Base-by-base conservation (phyloP, 805 yeast genomes). In the Spathaspora gorwiae region DNA sequence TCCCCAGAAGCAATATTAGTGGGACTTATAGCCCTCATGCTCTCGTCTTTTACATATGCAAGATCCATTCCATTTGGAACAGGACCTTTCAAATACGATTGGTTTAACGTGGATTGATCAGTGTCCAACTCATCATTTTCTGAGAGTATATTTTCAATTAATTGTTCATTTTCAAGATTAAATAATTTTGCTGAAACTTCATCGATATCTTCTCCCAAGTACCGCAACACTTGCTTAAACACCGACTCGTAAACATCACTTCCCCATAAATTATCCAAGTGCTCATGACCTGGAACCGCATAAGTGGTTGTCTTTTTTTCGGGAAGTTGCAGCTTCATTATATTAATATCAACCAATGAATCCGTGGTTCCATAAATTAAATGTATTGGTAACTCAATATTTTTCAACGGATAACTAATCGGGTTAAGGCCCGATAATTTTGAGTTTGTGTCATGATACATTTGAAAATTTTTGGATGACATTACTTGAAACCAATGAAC, bases 401-500 rank as follows among this genome's bases (percentile, higher is more conserved):
- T 66, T 43, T 62, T 59, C 38, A 72, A 57, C 2, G 76, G 76
- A 44, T 71, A 72, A 39, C 64, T 60, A 19, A 67, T 58, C 1
- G 76, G 69, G 32, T 56, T 56, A 40, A 64, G 52, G n/a, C 63
- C 65, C 7, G 65, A 51, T 13, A 51, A 40, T 15, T 41, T 43
- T 7, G 51, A 38, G 30, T 39, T 41, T 8, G 58, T 31, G 37
- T 88, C 96, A 56, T 87, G 94, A 64, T 81, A 92, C 96, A 94
- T 85, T 62, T 90, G 96, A 62, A 92, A 90, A 40, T 78, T 75
- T 39, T 79, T 79, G 6, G 85, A 74, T 43, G 84, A 74, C 49
- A 92, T 87, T 43, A 92, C 90, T 65, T 89, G 96, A 57, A 89
- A 88, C 97, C 97, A 89, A 64, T 89, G 97, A n/a, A 90, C 97